Percentiles rank a stretch among this genome's conserved stretches.
Evolutionary conservation across 345 rosid species (phyloP).

Genomic region (Acer yangbiense): DNA sequence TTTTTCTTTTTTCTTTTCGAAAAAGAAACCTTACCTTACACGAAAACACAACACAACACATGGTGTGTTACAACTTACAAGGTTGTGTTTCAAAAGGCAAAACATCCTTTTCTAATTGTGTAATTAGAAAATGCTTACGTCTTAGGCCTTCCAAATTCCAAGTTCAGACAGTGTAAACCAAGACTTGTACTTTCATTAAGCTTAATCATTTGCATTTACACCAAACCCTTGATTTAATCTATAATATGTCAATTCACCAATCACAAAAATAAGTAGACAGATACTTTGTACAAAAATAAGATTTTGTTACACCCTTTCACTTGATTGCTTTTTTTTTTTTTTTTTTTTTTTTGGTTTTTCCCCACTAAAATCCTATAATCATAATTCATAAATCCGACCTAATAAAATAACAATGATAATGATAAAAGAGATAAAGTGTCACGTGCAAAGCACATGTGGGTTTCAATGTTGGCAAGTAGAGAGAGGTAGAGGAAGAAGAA

Average conservation of each 20-base stretch:
- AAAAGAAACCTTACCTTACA: background rate
- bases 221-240: background rate
- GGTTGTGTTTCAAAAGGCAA: slow-evolving; percentile 17
- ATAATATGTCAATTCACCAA: background rate
- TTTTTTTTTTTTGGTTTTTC: background rate
- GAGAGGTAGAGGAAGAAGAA: no score
- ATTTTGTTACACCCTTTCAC: no score
- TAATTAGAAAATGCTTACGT: slow-evolving; percentile 13
- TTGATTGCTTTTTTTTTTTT: no score
- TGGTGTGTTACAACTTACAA: background rate
- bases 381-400: background rate
- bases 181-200: slow-evolving; percentile 16
- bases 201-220: slow-evolving; percentile 28
- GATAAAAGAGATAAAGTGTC: background rate
- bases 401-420: background rate
- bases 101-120: slow-evolving; percentile 12
- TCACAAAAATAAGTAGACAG: background rate
- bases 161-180: slow-evolving; percentile 14
- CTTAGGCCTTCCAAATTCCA: slow-evolving; percentile 8
- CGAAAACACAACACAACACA: background rate
- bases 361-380: background rate
- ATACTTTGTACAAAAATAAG: background rate
- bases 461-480: background rate
- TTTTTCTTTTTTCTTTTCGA: background rate
- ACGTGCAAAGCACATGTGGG: slow-evolving; percentile 22